A percentile compares a stretch with the other conserved stretches of the same genome.
phyloP scores from a whole-genome alignment of 768 basidiomycete genomes.

The Pholiota microspora region DNA sequence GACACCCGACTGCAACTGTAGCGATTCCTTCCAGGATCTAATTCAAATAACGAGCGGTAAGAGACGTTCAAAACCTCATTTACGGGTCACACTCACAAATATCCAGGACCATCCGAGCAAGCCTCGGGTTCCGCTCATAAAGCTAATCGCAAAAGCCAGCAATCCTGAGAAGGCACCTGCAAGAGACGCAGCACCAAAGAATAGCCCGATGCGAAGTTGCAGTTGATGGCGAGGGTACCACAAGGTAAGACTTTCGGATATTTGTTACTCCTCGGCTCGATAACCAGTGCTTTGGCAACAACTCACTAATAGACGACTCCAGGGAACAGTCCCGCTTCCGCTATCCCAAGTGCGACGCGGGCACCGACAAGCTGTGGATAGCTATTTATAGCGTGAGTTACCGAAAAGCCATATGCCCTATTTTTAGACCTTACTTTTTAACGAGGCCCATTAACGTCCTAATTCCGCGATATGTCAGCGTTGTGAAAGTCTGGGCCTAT shows the following conservation, averaged over 20 bases:
- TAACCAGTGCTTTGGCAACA: neutral
- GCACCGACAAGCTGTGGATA: conserved; percentile 60
- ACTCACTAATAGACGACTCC: conserved; percentile 71
- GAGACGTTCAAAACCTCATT: neutral
- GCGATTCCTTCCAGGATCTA: conserved; percentile 65
- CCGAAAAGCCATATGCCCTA: neutral
- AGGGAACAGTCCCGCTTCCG: conserved; percentile 72
- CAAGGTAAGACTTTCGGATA: conserved; percentile 46
- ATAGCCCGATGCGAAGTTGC: conserved; percentile 58
- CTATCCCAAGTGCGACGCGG: conserved; percentile 58
- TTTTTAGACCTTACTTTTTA: conserved; percentile 43
- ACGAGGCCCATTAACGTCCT: conserved; percentile 70
- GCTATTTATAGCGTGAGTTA: conserved; percentile 27
- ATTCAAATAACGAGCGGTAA: conserved; percentile 29
- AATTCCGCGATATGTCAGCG: conserved; percentile 1
- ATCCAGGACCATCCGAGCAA: conserved; percentile 67
- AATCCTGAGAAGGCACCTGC: conserved; percentile 65
- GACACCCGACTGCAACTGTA: conserved; percentile 54
- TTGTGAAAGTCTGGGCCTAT: neutral
- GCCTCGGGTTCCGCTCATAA: conserved; percentile 45
- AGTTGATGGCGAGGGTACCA: conserved; percentile 69
- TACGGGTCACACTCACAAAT: conserved; percentile 40
- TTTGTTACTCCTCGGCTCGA: neutral
- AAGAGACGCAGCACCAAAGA: conserved; percentile 64
- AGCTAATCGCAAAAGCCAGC: conserved; percentile 52